These are phyloP conservation scores for Pythium rhizo-oryzae DNA, from an alignment of 352 stramenopile genomes.

Conservation along the genomic window DNA sequence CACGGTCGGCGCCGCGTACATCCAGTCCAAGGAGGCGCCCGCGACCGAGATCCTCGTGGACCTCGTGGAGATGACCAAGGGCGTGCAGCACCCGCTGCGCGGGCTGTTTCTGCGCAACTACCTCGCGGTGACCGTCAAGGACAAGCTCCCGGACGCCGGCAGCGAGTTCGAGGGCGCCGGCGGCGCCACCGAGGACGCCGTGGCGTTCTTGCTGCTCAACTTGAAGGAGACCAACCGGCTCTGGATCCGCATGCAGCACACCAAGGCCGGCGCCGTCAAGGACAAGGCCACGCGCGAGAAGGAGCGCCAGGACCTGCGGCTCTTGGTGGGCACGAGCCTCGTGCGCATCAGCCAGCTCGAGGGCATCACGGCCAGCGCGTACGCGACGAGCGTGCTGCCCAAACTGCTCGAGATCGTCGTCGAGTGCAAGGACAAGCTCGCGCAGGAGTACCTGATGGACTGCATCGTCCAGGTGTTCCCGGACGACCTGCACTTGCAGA, in stretches of 20 bases:
- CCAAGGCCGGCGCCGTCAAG: constrained; percentile 68
- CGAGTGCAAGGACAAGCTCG: constrained; percentile 95
- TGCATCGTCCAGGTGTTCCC: constrained; percentile 98
- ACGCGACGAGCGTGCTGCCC: constrained; percentile 91
- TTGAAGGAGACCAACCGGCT: constrained; percentile 98
- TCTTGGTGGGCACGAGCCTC: constrained; percentile 98
- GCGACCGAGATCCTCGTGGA: constrained; percentile 95
- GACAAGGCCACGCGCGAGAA: constrained; percentile 81
- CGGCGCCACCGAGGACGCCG: constrained; percentile 85
- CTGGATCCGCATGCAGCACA: constrained; percentile 98
- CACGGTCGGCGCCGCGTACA: constrained; percentile 96
- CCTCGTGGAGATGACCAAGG: constrained; percentile 98
- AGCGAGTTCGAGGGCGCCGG: constrained; percentile 72
- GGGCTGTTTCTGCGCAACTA: constrained; percentile 99
- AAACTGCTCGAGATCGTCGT: constrained; percentile 94
- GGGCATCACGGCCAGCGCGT: constrained; percentile 90
- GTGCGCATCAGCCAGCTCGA: constrained; percentile 97
- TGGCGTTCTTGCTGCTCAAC: constrained; percentile 97
- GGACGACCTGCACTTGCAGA: constrained; percentile 97
- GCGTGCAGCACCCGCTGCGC: constrained; percentile 97
- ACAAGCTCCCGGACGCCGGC: constrained; percentile 94
- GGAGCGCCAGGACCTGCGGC: constrained; percentile 93
- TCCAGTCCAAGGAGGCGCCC: constrained; percentile 78
- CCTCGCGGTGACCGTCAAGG: constrained; percentile 90
- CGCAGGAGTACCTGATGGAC: constrained; percentile 99